Evolutionary conservation across 2,329 filamentous ascomycete species (phyloP).

Genomic region (Colletotrichum coccodes): DNA sequence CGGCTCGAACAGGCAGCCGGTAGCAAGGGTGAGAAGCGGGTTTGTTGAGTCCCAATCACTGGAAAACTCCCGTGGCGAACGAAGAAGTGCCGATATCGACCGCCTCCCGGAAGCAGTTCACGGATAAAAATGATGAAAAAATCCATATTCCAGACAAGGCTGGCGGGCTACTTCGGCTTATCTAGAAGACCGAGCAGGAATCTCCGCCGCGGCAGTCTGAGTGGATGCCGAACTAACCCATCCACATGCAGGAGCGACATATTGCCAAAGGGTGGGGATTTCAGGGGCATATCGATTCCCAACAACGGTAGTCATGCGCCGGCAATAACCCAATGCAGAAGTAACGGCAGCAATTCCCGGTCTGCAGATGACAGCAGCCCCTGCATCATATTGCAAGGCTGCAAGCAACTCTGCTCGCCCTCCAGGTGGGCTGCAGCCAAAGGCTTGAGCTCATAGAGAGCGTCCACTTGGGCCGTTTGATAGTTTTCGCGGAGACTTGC

Average conservation of each 20-base stretch:
- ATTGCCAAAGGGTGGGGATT: background rate
- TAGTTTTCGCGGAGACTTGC: background rate
- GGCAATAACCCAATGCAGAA: background rate
- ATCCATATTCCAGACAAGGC: background rate
- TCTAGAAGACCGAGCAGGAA: background rate
- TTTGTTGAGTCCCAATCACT: too few species aligned
- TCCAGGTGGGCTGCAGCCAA: too few species aligned
- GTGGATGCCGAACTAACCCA: background rate
- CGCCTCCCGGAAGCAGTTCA: background rate
- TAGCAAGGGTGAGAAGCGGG: too few species aligned
- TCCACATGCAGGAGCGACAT: background rate
- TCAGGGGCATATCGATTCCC: background rate
- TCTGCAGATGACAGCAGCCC: background rate
- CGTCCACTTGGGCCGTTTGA: background rate
- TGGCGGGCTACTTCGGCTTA: background rate
- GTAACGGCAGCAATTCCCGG: background rate
- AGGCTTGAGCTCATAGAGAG: background rate
- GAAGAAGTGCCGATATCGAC: background rate
- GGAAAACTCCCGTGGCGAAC: background rate
- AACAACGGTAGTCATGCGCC: background rate
- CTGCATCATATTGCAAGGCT: background rate
- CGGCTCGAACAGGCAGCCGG: background rate
- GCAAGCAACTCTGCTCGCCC: background rate
- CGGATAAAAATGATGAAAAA: too few species aligned
- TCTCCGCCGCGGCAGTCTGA: background rate